Evolutionary conservation across 768 basidiomycete species (phyloP), one percentile per base, ranked within the genome.

Genomic region (Podaxis sp.): DNA sequence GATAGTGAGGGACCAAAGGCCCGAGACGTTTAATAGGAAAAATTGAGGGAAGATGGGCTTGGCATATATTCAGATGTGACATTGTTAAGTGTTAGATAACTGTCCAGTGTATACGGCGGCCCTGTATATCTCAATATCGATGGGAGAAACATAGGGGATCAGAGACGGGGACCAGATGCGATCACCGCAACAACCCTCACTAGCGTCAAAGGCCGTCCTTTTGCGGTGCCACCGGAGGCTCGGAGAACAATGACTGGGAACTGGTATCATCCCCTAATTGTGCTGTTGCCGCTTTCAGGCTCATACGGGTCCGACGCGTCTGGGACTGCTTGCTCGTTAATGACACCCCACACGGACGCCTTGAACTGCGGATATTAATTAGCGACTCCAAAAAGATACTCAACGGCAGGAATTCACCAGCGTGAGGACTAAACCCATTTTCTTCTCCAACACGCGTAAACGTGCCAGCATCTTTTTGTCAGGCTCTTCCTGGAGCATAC

Each of bases 371-470:
- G 33, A 56, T 25, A 37, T 53, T 56, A 57, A 47, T 38, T 17
- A 54, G 59, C 33, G 24, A 40, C 15, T 53, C 41, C 22, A 59
- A 41, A 37, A 49, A 24, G 29, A 55, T 19, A 15, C 49, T 40
- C 41, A 41, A 37, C 49, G 19, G 51, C 4, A 17, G 22, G 11
- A 40, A 76, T 85, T 66, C 70, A 95, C 95, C 74, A 99, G 76
- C 0, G 96, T 98, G 73, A 98, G 76, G 0, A 98, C 95, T 58
- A 99, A 80, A 7, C 92, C 93, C 90, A 99, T 94, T 74, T 97
- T 96, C 73, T 90, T 86, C 71, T 98, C 96, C 51, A 99, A 78
- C 5, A 85, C 80, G 40, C 95, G 82, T 29, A 99, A 76, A 56
- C 89, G 87, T 55, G 82, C 80, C 33, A 98, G 77, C 70, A 98